These are phyloP conservation scores for Apiotrichum porosum DNA, from an alignment of 1,284 basidiomycete genomes.

Conservation along the genomic window DNA sequence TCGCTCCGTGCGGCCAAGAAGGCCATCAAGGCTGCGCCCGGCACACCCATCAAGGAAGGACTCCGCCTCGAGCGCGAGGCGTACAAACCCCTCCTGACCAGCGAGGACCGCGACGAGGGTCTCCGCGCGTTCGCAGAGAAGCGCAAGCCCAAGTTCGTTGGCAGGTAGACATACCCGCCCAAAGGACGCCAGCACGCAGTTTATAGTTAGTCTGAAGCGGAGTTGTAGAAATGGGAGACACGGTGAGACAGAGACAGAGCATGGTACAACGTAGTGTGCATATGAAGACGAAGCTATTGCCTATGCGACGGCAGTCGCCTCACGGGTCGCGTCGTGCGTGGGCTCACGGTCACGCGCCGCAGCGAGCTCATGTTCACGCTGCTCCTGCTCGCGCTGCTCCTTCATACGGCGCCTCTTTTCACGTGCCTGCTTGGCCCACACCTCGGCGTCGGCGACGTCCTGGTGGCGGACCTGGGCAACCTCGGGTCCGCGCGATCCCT, in stretches of 20 bases:
- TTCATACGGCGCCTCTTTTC: constrained; percentile 4
- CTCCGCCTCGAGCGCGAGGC: constrained; percentile 82
- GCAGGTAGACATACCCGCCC: constrained; percentile 51
- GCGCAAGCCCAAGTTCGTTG: constrained; percentile 72
- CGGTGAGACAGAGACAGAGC: neutral
- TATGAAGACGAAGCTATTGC: too few relatives aligned
- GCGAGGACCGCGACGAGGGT: constrained; percentile 76
- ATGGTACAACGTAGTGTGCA: constrained; percentile 32
- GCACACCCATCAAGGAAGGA: constrained; percentile 71
- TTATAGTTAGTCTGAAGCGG: too few relatives aligned
- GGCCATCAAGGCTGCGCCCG: constrained; percentile 73
- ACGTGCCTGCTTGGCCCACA: constrained; percentile 36
- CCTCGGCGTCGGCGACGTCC: constrained; percentile 35
- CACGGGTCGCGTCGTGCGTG: too few relatives aligned
- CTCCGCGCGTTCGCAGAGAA: constrained; percentile 86
- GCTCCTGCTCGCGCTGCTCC: neutral
- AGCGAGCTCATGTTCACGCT: neutral
- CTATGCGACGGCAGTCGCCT: too few relatives aligned
- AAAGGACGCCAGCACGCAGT: neutral
- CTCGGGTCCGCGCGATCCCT: constrained; percentile 10
- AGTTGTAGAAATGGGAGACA: neutral
- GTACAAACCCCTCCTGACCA: constrained; percentile 76
- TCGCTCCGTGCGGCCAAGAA: constrained; percentile 84
- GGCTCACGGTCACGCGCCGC: neutral
- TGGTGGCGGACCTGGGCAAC: constrained; percentile 15